Evolutionary conservation across 257 asterid genomes (phyloP), one percentile per base, ranked within the genome.

Genomic region (Forsythia suspensa): DNA sequence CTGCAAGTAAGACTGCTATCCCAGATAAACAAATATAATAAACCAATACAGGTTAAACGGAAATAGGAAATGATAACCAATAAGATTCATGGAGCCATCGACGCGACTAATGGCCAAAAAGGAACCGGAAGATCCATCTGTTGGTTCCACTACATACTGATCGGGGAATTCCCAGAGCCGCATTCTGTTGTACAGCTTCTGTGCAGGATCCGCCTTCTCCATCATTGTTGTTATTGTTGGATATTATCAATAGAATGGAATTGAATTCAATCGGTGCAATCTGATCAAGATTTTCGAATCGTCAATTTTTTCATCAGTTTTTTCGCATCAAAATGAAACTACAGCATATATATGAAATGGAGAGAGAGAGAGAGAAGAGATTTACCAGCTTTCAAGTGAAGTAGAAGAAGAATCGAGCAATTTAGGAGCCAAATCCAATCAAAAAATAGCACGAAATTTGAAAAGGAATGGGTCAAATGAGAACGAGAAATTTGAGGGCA

Each of bases 101-200:
- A 55, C 71, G 76, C 95, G 96, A 65, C 89, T 90, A 88, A 96
- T 85, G 65, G 88, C 78, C 84, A 93, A 73, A 80, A 84, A 91
- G 13, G 90, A 88, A 43, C 90, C 88, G 63, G 92, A 87, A 51
- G 97, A 91, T 63, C 99, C 97, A 77, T 93, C 98, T 37, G 89
- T 90, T 3, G 99, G 97, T 86, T 95, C 98, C 39, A 95, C 73
- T 18, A 95, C 81, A 63, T 92, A 95, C 71, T 93, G 96, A 80
- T 92, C 93, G 0, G 94, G 88, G 67, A 95, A 95, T 82, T 95
- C 98, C 98, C 98, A 93, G 7, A 95, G 87, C 40, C 97, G 90
- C 98, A 95, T 88, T 84, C 97, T 78, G 71, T 86, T 87, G 77
- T 83, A 87, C 77, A 92, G 90, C 88, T 92, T 93, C 83, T 82